phyloP scores from a whole-genome alignment of 805 yeast genomes.

The Wickerhamiella allomyrinae region DNA sequence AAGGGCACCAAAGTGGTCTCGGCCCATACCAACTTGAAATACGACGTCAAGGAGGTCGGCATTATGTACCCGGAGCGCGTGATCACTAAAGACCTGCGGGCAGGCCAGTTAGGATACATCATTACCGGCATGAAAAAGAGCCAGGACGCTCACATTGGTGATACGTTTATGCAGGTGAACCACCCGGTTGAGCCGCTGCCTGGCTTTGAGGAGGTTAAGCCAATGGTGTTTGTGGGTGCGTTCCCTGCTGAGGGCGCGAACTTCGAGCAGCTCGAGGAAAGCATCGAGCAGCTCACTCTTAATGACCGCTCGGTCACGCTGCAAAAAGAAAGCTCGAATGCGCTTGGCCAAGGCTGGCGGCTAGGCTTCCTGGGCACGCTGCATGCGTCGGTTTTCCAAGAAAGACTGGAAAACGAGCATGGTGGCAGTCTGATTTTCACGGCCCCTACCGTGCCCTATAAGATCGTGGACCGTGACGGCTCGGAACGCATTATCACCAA shows the following conservation, averaged over 20 bases:
- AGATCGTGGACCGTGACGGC: slow-evolving; percentile 55
- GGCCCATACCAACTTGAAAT: slow-evolving; percentile 59
- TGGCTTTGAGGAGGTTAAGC: slow-evolving; percentile 93
- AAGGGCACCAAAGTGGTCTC: slow-evolving; percentile 65
- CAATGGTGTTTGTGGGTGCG: slow-evolving; percentile 98
- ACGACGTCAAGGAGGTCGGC: slow-evolving; percentile 87
- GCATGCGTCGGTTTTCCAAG: slow-evolving; percentile 90
- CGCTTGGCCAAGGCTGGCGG: slow-evolving; percentile 96
- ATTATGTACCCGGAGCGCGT: slow-evolving; percentile 85
- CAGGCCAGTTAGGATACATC: slow-evolving; percentile 92
- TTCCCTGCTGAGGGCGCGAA: slow-evolving; percentile 93
- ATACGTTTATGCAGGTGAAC: slow-evolving; percentile 53
- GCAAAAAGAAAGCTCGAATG: slow-evolving; percentile 82
- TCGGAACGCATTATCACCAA: slow-evolving; percentile 55
- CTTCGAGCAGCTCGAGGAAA: slow-evolving; percentile 77
- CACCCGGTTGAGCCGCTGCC: slow-evolving; percentile 61
- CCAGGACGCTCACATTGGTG: slow-evolving; percentile 79
- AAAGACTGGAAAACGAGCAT: slow-evolving; percentile 81
- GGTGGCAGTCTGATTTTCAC: slow-evolving; percentile 87
- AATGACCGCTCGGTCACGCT: slow-evolving; percentile 86
- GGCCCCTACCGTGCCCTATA: slow-evolving; percentile 91
- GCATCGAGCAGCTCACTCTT: slow-evolving; percentile 71
- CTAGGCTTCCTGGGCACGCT: slow-evolving; percentile 86
- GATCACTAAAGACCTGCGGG: slow-evolving; percentile 46
- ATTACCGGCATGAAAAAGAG: slow-evolving; percentile 91